Evolutionary conservation across 331 rosid species (phyloP).

Genomic region (Spiraea crenata): DNA sequence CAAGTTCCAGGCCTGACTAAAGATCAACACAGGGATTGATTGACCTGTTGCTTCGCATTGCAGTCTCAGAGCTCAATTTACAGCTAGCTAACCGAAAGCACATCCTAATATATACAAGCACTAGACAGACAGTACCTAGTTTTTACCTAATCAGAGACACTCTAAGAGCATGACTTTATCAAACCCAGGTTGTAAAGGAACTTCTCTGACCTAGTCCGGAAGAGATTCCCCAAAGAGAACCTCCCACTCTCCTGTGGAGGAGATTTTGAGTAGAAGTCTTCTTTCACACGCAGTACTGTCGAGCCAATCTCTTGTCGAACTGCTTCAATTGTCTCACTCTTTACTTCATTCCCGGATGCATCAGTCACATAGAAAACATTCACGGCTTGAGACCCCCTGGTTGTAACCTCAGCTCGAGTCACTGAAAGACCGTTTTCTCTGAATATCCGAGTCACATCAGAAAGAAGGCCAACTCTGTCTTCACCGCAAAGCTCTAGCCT

Average conservation of each 20-base stretch:
- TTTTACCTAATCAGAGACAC: constrained; percentile 17
- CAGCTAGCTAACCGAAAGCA: constrained; percentile 15
- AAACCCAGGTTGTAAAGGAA: constrained; percentile 89
- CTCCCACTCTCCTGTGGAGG: constrained; percentile 51
- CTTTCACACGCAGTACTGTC: constrained; percentile 61
- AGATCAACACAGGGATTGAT: constrained; percentile 35
- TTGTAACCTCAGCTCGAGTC: constrained; percentile 83
- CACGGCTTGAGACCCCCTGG: constrained; percentile 72
- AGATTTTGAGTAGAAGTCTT: constrained; percentile 51
- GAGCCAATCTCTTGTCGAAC: constrained; percentile 82
- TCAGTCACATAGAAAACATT: constrained; percentile 86
- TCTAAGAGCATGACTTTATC: constrained; percentile 75
- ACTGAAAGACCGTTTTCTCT: constrained; percentile 94
- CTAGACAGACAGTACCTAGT: background rate
- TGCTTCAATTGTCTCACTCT: constrained; percentile 80
- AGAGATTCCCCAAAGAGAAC: constrained; percentile 68
- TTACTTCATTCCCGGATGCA: constrained; percentile 71
- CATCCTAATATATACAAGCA: constrained; percentile 40
- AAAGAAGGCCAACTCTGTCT: constrained; percentile 82
- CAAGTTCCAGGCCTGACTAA: constrained; percentile 24
- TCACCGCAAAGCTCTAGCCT: constrained; percentile 81
- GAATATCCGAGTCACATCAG: constrained; percentile 93
- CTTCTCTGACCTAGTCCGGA: constrained; percentile 81
- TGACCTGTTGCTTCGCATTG: constrained; percentile 33
- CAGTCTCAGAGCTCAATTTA: constrained; percentile 27